Conservation (phyloP, 2,329 filamentous ascomycete species). For the Fusarium torreyae region DNA sequence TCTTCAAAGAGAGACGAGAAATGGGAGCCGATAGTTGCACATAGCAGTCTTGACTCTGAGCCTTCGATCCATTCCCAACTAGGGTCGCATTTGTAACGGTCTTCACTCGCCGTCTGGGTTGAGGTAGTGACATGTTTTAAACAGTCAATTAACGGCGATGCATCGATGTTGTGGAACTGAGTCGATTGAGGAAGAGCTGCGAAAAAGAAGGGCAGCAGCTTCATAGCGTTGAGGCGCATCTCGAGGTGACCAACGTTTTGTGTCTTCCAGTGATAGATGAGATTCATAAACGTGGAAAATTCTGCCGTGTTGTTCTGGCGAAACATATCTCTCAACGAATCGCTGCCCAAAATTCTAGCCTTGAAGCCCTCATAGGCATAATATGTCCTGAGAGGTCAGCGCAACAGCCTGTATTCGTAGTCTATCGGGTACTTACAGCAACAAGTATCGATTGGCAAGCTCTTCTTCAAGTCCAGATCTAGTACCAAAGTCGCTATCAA, state of each 20-base stretch:
- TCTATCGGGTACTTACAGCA: constrained; percentile 24
- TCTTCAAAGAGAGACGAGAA: constrained; percentile 32
- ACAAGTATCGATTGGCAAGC: constrained; percentile 42
- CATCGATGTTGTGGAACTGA: constrained; percentile 34
- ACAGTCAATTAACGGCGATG: constrained; percentile 23
- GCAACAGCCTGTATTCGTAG: accelerated
- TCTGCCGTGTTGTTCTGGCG: constrained; percentile 9
- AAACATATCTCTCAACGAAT: constrained; percentile 23
- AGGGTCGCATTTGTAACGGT: constrained; percentile 30
- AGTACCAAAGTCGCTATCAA: neutral
- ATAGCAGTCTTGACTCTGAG: constrained; percentile 38
- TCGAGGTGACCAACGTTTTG: constrained; percentile 40
- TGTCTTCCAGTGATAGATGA: constrained; percentile 39
- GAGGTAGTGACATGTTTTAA: constrained; percentile 29
- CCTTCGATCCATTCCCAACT: constrained; percentile 44
- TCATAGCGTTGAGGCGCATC: constrained; percentile 33
- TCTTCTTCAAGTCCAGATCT: constrained; percentile 30
- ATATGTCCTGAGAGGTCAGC: constrained; percentile 31
- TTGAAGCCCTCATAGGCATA: constrained; percentile 43
- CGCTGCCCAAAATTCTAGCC: constrained; percentile 36
- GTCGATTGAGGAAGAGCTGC: neutral
- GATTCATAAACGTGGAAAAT: constrained; percentile 31
- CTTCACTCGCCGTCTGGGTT: neutral
- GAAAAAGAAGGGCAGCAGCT: constrained; percentile 41
- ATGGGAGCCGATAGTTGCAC: constrained; percentile 34